These are phyloP conservation scores for Gillenia trifoliata DNA, from an alignment of 306 rosid species.

Conservation along the genomic window DNA sequence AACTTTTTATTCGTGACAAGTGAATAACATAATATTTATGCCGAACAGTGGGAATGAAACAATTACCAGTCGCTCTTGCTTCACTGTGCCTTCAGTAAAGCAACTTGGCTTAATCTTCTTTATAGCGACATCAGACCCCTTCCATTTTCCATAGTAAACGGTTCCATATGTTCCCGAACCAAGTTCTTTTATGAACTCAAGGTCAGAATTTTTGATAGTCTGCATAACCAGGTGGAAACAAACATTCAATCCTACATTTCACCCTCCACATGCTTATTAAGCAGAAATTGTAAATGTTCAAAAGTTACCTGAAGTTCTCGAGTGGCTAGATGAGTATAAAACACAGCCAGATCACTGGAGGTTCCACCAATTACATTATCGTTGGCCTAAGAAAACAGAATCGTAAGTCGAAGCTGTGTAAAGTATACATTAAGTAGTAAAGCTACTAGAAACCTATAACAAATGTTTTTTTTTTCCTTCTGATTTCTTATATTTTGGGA, in stretches of 20 bases:
- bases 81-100: constrained; percentile 19
- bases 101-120: constrained; percentile 31
- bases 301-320: constrained; percentile 30
- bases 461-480: neutral
- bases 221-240: neutral
- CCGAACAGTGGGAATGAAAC: neutral
- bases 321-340: constrained; percentile 21
- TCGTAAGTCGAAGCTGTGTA: neutral
- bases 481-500: neutral
- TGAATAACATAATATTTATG: neutral
- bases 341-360: neutral
- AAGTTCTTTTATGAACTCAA: constrained; percentile 31
- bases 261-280: neutral
- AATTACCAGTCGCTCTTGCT: constrained; percentile 27
- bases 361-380: constrained; percentile 16
- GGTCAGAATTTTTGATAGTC: constrained; percentile 24
- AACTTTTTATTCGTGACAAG: neutral
- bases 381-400: constrained; percentile 11
- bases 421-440: neutral
- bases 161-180: constrained; percentile 35
- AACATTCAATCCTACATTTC: neutral
- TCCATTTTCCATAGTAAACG: constrained; percentile 33
- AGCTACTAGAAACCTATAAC: neutral
- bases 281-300: neutral
- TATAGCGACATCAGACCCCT: constrained; percentile 31